phyloP scores from a whole-genome alignment of 768 basidiomycete genomes.

The Mycena galopus region DNA sequence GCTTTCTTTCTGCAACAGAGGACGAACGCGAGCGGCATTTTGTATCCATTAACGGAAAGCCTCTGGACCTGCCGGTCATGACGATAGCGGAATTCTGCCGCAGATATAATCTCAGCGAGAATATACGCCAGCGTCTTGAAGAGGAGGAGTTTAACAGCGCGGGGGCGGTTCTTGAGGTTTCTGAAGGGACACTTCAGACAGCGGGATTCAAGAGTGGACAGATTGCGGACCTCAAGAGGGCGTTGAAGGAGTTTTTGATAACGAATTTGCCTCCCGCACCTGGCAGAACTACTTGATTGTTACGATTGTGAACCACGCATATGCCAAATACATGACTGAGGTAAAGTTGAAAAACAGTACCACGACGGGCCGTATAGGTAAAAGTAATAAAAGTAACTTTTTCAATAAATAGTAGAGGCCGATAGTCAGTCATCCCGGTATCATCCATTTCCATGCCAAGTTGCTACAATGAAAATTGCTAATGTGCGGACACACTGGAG shows the following conservation, averaged over 20 bases:
- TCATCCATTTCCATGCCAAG: too few species aligned
- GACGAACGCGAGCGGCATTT: background rate
- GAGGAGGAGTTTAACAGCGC: constrained; percentile 1
- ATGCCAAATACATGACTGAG: too few species aligned
- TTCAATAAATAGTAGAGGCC: too few species aligned
- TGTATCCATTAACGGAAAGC: background rate
- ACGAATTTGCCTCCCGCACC: background rate
- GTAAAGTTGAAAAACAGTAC: too few species aligned
- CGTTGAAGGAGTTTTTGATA: background rate
- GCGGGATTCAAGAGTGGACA: constrained; percentile 8
- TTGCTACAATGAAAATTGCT: too few species aligned
- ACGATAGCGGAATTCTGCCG: background rate
- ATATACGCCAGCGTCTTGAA: background rate
- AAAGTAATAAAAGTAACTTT: too few species aligned
- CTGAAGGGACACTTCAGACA: background rate
- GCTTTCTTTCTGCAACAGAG: background rate
- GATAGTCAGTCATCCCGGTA: too few species aligned
- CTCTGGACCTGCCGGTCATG: background rate
- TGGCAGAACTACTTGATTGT: too few species aligned
- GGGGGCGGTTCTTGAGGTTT: background rate
- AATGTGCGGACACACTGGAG: too few species aligned
- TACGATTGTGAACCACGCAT: too few species aligned
- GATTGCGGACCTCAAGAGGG: constrained; percentile 14
- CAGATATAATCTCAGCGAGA: background rate
- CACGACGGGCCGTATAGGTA: too few species aligned